Evolutionary conservation across 768 basidiomycete species (phyloP), one percentile per base, ranked within the genome.

Genomic region (Lyophyllum decastes): DNA sequence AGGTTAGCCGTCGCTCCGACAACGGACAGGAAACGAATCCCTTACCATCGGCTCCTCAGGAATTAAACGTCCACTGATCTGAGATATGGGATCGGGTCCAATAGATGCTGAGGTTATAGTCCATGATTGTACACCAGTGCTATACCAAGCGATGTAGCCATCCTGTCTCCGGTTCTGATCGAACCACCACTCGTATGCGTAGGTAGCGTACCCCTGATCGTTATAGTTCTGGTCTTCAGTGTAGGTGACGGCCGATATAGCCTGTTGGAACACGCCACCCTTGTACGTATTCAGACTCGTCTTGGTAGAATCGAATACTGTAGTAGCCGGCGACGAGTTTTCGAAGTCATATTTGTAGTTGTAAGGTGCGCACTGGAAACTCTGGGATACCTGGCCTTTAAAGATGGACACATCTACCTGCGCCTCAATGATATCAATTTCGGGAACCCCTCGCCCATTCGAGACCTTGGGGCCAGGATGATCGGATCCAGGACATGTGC

Each of bases 41-140:
- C 85, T 61, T 63, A 94, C 92, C 94, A 98, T 89, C 2, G 97
- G 96, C 70, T 99, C 97, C 66, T 95, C 92, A 4, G 94, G 79
- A 55, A 98, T 86, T 16, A 95, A 66, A 33, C 95, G 79, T 64
- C 81, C 76, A 34, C 82, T 77, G 49, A 98, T 78, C 54, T 86
- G 60, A 0, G 83, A 75, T 4, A 63, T 67, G 0, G 81, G 22
- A 72, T 95, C 87, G 2, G 94, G 73, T 4, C 85, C 89, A n/a
- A 94, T 72, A 2, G 91, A 76, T 2, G 73, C 78, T 1, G 90
- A 73, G 10, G 82, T 85, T 46, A 90, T 72, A 27, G 79, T 87
- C 94, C 95, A 98, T 0, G 89, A 81, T 65, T 81, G 72, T 38
- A 76, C 60, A 5, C 84, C 88, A 58, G 86, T 77, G 59, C 84